Percentiles rank a stretch among this genome's conserved stretches.
Evolutionary conservation across 495 filamentous ascomycete genomes (phyloP).

Genomic region (Melanomma pulvis-pyrius): DNA sequence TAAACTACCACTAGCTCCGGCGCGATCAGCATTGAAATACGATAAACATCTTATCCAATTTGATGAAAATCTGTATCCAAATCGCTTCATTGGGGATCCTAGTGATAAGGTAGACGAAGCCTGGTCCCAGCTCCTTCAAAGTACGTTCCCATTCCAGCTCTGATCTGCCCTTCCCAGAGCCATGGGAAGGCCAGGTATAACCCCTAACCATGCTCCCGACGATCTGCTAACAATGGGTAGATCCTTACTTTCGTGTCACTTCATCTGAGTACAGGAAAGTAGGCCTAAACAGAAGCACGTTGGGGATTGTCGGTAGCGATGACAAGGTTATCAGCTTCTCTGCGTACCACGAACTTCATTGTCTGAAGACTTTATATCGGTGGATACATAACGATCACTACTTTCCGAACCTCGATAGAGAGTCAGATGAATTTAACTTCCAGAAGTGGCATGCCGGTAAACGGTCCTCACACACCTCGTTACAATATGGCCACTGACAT

Average conservation of each 20-base stretch:
- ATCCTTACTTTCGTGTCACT: conserved; percentile 9
- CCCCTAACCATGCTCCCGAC: background rate
- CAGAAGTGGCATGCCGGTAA: conserved; percentile 16
- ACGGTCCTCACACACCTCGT: background rate
- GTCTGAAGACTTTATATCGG: conserved; percentile 11
- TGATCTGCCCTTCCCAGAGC: background rate
- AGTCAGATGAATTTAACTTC: background rate
- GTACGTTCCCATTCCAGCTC: conserved; percentile 1
- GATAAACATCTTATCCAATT: background rate
- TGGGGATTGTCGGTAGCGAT: background rate
- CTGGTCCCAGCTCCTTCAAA: conserved; percentile 5
- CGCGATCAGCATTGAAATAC: background rate
- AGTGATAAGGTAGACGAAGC: conserved; percentile 4
- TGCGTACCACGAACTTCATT: conserved; percentile 25
- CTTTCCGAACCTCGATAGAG: background rate
- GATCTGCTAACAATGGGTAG: background rate
- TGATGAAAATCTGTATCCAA: conserved; percentile 2
- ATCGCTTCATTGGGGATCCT: conserved; percentile 14
- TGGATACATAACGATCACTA: conserved; percentile 25
- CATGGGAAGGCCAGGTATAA: background rate
- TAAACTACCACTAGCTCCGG: background rate
- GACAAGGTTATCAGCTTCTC: conserved; percentile 8
- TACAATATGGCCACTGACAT: background rate
- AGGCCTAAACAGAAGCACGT: background rate
- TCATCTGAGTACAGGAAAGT: background rate